A percentile compares a stretch with the other conserved stretches of the same genome.
Evolutionary conservation across 805 yeast species (phyloP).

Genomic region (Alloascoidea africana): DNA sequence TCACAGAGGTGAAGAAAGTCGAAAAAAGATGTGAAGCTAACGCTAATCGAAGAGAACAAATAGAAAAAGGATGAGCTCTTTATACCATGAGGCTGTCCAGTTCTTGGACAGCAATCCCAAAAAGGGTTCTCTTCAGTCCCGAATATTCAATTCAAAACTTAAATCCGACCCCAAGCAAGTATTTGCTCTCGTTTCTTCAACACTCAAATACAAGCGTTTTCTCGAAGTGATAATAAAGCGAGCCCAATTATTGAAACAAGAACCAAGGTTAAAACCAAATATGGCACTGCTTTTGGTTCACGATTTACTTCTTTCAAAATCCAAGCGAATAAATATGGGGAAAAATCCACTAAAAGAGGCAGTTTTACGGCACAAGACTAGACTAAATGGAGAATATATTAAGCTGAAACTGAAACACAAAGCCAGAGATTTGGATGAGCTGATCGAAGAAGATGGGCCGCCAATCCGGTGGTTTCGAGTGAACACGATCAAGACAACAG

Average conservation of each 20-base stretch:
- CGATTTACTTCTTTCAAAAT: slow-evolving; percentile 60
- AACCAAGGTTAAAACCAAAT: slow-evolving; percentile 28
- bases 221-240: slow-evolving; percentile 48
- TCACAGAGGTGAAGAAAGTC: no score
- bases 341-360: slow-evolving; percentile 79
- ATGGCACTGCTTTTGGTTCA: slow-evolving; percentile 58
- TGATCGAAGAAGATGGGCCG: slow-evolving; percentile 19
- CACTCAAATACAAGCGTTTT: slow-evolving; percentile 55
- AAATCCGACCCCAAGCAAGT: slow-evolving; percentile 70
- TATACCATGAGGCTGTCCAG: slow-evolving; percentile 26
- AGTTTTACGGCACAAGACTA: slow-evolving; percentile 59
- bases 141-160: slow-evolving; percentile 33
- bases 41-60: no score
- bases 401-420: slow-evolving; percentile 63
- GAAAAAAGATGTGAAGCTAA: no score
- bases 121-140: slow-evolving; percentile 37
- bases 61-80: slow-evolving; percentile 10
- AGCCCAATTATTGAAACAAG: slow-evolving; percentile 44
- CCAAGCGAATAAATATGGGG: slow-evolving; percentile 78
- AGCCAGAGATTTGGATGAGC: slow-evolving; percentile 34
- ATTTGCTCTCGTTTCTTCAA: slow-evolving; percentile 69
- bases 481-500: slow-evolving; percentile 42
- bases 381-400: slow-evolving; percentile 70
- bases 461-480: slow-evolving; percentile 74
- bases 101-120: slow-evolving; percentile 23